phyloP scores from a whole-genome alignment of 139 green algal species.

The Nannochloris sp. region DNA sequence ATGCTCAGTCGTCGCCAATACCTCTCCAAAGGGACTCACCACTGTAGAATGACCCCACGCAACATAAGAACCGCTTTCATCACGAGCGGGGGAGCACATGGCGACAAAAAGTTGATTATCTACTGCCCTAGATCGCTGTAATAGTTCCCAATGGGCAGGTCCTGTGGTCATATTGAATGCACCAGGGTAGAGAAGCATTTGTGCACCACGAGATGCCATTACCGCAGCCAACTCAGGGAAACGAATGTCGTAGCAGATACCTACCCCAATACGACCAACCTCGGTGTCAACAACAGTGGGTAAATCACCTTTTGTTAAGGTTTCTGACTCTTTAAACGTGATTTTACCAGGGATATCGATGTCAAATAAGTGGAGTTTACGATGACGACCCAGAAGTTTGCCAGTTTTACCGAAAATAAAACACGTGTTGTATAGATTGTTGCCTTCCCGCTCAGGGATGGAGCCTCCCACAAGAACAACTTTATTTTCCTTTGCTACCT shows the following conservation, averaged over 20 bases:
- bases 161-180: slow-evolving; percentile 54
- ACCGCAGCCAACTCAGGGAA: slow-evolving; percentile 92
- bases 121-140: slow-evolving; percentile 77
- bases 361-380: slow-evolving; percentile 96
- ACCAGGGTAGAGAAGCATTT: slow-evolving; percentile 84
- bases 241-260: slow-evolving; percentile 97
- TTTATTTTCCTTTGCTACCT: slow-evolving; percentile 20
- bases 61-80: slow-evolving; percentile 23
- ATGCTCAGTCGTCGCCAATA: slow-evolving; percentile 65
- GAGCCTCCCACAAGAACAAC: slow-evolving; percentile 67
- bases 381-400: slow-evolving; percentile 73
- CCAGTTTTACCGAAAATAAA: slow-evolving; percentile 79
- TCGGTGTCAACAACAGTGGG: slow-evolving; percentile 79
- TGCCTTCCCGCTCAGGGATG: slow-evolving; percentile 65
- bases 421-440: slow-evolving; percentile 95
- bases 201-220: slow-evolving; percentile 64
- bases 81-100: slow-evolving; percentile 81
- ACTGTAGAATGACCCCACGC: slow-evolving; percentile 76
- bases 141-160: slow-evolving; percentile 93
- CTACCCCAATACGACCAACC: slow-evolving; percentile 75
- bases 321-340: slow-evolving; percentile 92
- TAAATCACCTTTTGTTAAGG: slow-evolving; percentile 62
- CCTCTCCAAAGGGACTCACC: slow-evolving; percentile 72
- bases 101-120: slow-evolving; percentile 94
- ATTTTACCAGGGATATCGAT: slow-evolving; percentile 98